These are phyloP conservation scores for Martiniozyma abietophila DNA, from an alignment of 805 yeast species.

Conservation along the genomic window DNA sequence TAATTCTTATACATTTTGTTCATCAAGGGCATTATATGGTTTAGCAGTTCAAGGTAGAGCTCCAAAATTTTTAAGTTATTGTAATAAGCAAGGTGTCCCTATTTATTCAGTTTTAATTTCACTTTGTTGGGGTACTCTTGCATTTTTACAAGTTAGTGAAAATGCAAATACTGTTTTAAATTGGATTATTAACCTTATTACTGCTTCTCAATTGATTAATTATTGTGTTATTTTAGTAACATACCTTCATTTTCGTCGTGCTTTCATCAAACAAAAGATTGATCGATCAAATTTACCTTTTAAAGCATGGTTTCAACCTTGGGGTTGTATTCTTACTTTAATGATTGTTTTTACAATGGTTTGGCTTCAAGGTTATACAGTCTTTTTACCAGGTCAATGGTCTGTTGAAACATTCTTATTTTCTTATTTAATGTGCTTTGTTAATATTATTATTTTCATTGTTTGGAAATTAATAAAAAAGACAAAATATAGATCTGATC, in stretches of 20 bases:
- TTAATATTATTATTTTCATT: slow-evolving; percentile 37
- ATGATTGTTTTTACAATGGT: slow-evolving; percentile 26
- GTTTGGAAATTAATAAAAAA: slow-evolving; percentile 45
- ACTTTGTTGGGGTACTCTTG: slow-evolving; percentile 53
- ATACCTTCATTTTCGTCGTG: slow-evolving; percentile 54
- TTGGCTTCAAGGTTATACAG: slow-evolving; percentile 37
- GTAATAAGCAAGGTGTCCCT: slow-evolving; percentile 70
- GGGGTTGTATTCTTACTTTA: slow-evolving; percentile 16
- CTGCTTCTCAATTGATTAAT: slow-evolving; percentile 59
- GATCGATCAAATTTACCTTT: slow-evolving; percentile 38
- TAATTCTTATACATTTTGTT: slow-evolving; percentile 66
- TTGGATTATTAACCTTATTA: slow-evolving; percentile 66
- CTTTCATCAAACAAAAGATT: slow-evolving; percentile 43
- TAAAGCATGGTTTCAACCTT: slow-evolving; percentile 35
- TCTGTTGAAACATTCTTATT: slow-evolving; percentile 52
- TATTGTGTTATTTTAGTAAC: slow-evolving; percentile 49
- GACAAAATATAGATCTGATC: slow-evolving; percentile 34
- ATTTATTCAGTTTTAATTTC: slow-evolving; percentile 46
- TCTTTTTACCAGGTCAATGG: slow-evolving; percentile 60
- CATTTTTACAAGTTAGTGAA: slow-evolving; percentile 55
- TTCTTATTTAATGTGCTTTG: slow-evolving; percentile 62
- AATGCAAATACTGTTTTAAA: slow-evolving; percentile 56
- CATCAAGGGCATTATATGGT: slow-evolving; percentile 58
- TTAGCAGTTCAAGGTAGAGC: slow-evolving; percentile 65
- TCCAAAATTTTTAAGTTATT: slow-evolving; percentile 52